phyloP scores from a whole-genome alignment of 305 asterid genomes.

The Solanum hybrid region DNA sequence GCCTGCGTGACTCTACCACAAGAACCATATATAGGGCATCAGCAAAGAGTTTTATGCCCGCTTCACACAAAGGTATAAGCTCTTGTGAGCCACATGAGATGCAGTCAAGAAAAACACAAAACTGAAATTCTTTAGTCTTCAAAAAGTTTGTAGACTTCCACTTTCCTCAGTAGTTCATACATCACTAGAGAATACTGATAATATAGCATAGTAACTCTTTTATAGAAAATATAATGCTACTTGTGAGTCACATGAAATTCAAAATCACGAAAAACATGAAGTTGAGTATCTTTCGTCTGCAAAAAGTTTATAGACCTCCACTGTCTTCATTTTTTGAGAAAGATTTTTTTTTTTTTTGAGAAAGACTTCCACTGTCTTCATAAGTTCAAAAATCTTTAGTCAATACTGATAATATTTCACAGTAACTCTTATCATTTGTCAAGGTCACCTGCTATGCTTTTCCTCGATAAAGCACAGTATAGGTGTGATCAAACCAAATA shows the following conservation, averaged over 20 bases:
- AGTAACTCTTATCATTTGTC: neutral
- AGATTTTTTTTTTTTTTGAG: neutral
- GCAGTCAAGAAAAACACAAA: neutral
- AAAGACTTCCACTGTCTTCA: neutral
- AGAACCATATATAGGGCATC: constrained; percentile 4
- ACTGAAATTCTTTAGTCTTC: neutral
- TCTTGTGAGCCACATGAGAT: constrained; percentile 3
- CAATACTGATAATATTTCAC: neutral
- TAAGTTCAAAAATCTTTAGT: neutral
- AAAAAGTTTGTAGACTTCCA: neutral
- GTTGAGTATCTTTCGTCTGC: neutral
- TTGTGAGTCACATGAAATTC: neutral
- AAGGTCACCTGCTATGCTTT: neutral
- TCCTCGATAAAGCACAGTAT: neutral
- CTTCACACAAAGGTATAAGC: neutral
- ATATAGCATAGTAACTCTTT: neutral
- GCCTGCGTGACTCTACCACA: constrained; percentile 96
- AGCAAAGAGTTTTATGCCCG: neutral
- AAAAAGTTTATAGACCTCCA: neutral
- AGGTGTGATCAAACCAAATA: neutral
- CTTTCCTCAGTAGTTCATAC: neutral
- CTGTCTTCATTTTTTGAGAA: neutral
- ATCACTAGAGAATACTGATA: neutral
- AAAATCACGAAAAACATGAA: neutral
- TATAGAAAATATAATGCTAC: neutral